Evolutionary conservation across 176 grass and related monocot species (phyloP).

Genomic region (Oryza australiensis): DNA sequence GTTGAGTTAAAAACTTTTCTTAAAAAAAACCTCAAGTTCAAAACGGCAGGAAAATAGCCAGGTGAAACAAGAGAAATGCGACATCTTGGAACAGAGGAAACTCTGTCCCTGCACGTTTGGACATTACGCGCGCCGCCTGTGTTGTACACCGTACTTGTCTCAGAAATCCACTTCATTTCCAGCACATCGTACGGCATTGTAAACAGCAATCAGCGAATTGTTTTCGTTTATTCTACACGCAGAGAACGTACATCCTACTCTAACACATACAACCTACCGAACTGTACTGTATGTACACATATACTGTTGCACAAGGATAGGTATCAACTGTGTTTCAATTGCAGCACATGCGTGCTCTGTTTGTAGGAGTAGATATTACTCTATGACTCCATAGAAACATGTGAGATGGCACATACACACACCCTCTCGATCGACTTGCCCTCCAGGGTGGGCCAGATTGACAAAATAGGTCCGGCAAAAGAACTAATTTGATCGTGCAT

Average conservation of each 20-base stretch:
- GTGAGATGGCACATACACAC: not conserved
- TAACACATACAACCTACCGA: not conserved
- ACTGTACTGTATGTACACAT: not conserved
- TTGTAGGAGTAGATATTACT: not conserved
- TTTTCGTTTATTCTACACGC: not conserved
- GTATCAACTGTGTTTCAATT: not conserved
- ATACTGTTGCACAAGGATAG: not conserved
- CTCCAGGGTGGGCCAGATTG: constrained; percentile 16
- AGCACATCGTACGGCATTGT: not conserved
- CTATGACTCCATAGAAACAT: not conserved
- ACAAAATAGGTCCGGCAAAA: not conserved
- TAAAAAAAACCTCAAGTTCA: not conserved
- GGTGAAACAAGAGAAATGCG: not conserved
- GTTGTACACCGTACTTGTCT: not conserved
- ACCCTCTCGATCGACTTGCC: not conserved
- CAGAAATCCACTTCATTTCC: not conserved
- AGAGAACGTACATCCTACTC: not conserved
- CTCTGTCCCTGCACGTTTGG: not conserved
- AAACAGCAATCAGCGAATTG: no score
- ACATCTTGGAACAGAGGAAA: not conserved
- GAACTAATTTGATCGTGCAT: constrained; percentile 25
- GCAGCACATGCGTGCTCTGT: not conserved
- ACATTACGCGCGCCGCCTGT: not conserved
- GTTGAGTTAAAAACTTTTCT: no score
- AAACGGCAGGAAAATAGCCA: not conserved